Evolutionary conservation across 495 filamentous ascomycete genomes (phyloP).

Genomic region (Penicillium ucsense): DNA sequence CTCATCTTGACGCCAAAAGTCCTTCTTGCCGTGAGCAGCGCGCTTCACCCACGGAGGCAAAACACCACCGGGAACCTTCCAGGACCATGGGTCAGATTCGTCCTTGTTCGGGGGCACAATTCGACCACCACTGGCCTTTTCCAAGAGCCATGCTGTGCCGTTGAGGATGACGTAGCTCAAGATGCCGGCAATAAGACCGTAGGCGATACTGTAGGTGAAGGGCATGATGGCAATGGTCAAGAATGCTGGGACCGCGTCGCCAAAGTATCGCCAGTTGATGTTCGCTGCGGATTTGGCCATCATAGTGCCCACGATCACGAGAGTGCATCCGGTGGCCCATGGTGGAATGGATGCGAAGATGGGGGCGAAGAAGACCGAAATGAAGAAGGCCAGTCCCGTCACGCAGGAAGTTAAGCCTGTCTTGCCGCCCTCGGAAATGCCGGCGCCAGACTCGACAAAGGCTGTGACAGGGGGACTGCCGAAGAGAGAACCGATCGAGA

Average conservation of each 20-base stretch:
- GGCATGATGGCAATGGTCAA: conserved; percentile 74
- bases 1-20: conserved; percentile 50
- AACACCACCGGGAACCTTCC: conserved; percentile 54
- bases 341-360: conserved; percentile 78
- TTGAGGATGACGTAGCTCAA: conserved; percentile 65
- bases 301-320: conserved; percentile 71
- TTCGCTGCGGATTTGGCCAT: conserved; percentile 66
- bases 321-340: conserved; percentile 75
- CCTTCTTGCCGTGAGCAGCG: conserved; percentile 50
- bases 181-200: conserved; percentile 72
- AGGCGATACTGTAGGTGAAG: conserved; percentile 76
- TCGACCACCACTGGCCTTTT: conserved; percentile 52
- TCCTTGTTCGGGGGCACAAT: conserved; percentile 63
- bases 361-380: conserved; percentile 76
- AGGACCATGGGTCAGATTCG: conserved; percentile 66
- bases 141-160: conserved; percentile 51
- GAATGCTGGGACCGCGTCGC: conserved; percentile 72
- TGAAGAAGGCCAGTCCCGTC: conserved; percentile 73
- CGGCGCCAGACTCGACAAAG: conserved; percentile 74
- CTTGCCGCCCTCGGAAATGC: conserved; percentile 73
- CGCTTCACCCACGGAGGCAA: conserved; percentile 60
- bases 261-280: conserved; percentile 77
- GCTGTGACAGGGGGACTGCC: conserved; percentile 70
- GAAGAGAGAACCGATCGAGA: conserved; percentile 67
- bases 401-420: conserved; percentile 73